Base-by-base conservation (phyloP, 2,329 filamentous ascomycete genomes). In the Monilinia vaccinii-corymbosi region DNA sequence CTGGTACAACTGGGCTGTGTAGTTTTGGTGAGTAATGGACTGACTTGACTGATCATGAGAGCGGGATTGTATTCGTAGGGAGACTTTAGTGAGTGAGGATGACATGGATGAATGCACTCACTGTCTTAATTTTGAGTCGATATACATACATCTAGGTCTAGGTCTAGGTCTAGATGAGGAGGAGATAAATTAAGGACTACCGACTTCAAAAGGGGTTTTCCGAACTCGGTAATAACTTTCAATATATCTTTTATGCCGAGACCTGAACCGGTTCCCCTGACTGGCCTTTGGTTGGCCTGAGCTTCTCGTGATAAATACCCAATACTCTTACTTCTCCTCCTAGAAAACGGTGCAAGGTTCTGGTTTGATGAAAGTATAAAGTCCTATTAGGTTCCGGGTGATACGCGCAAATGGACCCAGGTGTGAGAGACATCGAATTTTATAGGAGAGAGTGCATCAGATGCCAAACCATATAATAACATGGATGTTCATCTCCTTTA, bases 391-490 rank as follows among this genome's bases (percentile, higher is more conserved):
- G 31, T 52, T 21, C 36, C 10, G 25, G 18, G 21, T 9, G 11
- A 42, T 31, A 18, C 21, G 18, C 36, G n/a, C 38, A 18, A 13
- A 8, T 32, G 21, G 23, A 44, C 32, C 28, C 9, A 21, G 28
- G 31, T n/a, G 32, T 50, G n/a, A 49, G 25, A 31, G 47, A 45
- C 42, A n/a, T 25, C 25, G n/a, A 51, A 60, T 31, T 55, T 55
- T 25, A 47, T 23, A 60, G 32, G 34, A 28, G 51, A 49, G 45
- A 40, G 47, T 48, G 57, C 56, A 46, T 50, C 47, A 61, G 61
- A 68, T 63, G 64, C 66, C 58, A 63, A 63, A 56, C 63, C 63
- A 62, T 69, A 69, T 67, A 57, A 62, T 69, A 69, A 69, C 66
- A 68, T 52, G 32, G 34, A 47, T 18, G 23, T 49, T 64, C 61